Evolutionary conservation across 305 asterid genomes (phyloP), one percentile per base, ranked within the genome.

Genomic region (Solanum hybrid): DNA sequence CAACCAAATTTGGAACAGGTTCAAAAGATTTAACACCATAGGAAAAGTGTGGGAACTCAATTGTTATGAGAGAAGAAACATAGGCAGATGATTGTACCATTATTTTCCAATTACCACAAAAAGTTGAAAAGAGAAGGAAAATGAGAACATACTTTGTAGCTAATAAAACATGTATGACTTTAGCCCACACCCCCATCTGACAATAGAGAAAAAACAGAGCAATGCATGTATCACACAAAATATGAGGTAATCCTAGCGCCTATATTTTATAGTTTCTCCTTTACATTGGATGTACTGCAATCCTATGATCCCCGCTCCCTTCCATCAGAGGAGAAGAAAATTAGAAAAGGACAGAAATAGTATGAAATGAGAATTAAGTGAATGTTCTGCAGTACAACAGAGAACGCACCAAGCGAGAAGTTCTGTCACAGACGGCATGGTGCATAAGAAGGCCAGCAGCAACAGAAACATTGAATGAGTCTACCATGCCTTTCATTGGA

Each of bases 401-500:
- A 31, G 75, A 75, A 85, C 85, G 69, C 96, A 97, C 99, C 98
- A 95, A 89, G 92, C 95, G 96, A 51, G 89, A 93, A 87, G 92
- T 94, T 92, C 98, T 92, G 93, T 95, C 98, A 79, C 96, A 92
- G 56, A 95, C 95, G 51, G 99, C 99, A 85, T 96, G 98, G 93
- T 97, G 99, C 98, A 97, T 95, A 31, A 97, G 96, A 92, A 97
- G 94, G 66, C 99, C 99, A 88, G 99, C 98, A 91, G 98, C 99
- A 89, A 97, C 99, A 2, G 99, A 96, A 79, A 97, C 99, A 81
- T 97, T 97, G 91, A 97, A 96, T 0, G 99, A 97, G 91, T 97
- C 99, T 40, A 97, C 97, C 99, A 97, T 97, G 90, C 99, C 99
- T 91, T 93, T 93, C 99, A 96, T 97, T 46, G 99, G 99, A 88